phyloP scores from a whole-genome alignment of 2,329 filamentous ascomycete species.

The Cladophialophora immunda region DNA sequence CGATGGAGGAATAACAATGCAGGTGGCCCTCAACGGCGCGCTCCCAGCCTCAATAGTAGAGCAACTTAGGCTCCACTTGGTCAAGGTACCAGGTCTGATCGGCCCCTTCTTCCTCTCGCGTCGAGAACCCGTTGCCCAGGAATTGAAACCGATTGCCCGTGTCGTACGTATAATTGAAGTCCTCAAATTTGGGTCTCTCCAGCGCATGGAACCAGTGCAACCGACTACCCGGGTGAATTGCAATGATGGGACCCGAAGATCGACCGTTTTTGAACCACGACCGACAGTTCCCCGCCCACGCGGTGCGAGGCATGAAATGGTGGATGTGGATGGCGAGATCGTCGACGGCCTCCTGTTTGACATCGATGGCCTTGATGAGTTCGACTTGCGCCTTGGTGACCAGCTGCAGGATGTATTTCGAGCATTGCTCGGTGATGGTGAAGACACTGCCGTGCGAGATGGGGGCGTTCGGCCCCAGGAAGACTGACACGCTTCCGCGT shows the following conservation, averaged over 20 bases:
- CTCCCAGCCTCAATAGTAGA: slow-evolving; percentile 10
- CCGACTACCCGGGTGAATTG: slow-evolving; percentile 33
- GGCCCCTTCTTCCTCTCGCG: slow-evolving; percentile 10
- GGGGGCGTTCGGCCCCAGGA: slow-evolving; percentile 40
- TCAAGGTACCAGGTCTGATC: slow-evolving; percentile 26
- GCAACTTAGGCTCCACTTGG: slow-evolving; percentile 6
- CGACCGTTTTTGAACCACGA: slow-evolving; percentile 52
- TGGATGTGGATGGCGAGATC: slow-evolving; percentile 51
- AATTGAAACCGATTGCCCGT: slow-evolving; percentile 46
- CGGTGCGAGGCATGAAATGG: slow-evolving; percentile 47
- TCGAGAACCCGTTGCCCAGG: slow-evolving; percentile 46
- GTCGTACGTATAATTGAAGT: slow-evolving; percentile 35
- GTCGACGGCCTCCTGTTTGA: slow-evolving; percentile 40
- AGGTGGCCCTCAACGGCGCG: neutral
- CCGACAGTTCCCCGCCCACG: slow-evolving; percentile 47
- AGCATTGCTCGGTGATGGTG: slow-evolving; percentile 40
- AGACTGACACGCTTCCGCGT: slow-evolving; percentile 28
- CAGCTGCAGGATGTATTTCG: slow-evolving; percentile 39
- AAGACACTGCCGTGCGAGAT: slow-evolving; percentile 43
- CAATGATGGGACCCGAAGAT: slow-evolving; percentile 36
- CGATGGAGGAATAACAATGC: neutral
- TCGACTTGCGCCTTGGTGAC: slow-evolving; percentile 40
- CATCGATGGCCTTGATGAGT: slow-evolving; percentile 30
- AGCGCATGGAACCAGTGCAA: slow-evolving; percentile 43
- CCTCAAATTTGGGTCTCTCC: slow-evolving; percentile 41